phyloP scores from a whole-genome alignment of 148 eudicot species.

The Bassia scoparia region DNA sequence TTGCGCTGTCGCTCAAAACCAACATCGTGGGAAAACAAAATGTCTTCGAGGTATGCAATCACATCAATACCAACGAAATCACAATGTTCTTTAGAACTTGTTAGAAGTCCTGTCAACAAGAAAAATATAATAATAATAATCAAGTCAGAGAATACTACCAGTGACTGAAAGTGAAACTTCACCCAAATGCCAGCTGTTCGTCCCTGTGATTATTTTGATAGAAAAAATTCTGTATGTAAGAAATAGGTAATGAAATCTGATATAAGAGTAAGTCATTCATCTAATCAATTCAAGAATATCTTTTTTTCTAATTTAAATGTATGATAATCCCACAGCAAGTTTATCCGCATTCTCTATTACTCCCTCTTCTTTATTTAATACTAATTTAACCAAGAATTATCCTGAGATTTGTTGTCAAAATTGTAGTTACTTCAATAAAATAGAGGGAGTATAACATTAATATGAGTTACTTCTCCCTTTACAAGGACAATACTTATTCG shows the following conservation, averaged over 20 bases:
- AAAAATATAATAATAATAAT: not conserved
- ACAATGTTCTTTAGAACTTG: not conserved
- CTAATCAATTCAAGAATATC: not conserved
- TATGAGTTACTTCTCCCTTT: not conserved
- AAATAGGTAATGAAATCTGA: not conserved
- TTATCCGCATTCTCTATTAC: too few relatives aligned
- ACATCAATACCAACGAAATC: conserved; percentile 2
- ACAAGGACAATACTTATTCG: not conserved
- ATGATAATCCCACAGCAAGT: not conserved
- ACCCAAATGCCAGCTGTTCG: conserved; percentile 99
- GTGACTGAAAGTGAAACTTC: conserved; percentile 80
- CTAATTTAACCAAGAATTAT: too few relatives aligned
- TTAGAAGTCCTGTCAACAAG: not conserved
- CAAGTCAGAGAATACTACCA: conserved; percentile 43
- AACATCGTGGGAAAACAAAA: not conserved
- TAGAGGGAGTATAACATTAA: too few relatives aligned
- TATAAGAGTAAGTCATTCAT: not conserved
- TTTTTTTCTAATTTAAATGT: not conserved
- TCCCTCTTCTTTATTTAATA: too few relatives aligned
- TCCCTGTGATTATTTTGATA: conserved; percentile 55
- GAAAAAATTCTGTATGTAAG: conserved; percentile 6
- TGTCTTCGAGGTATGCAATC: too few relatives aligned
- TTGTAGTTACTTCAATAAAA: too few relatives aligned
- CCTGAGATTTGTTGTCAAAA: too few relatives aligned
- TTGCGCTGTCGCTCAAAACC: not conserved